Evolutionary conservation across 495 filamentous ascomycete genomes (phyloP).

Genomic region (Aspergillus indologenus): DNA sequence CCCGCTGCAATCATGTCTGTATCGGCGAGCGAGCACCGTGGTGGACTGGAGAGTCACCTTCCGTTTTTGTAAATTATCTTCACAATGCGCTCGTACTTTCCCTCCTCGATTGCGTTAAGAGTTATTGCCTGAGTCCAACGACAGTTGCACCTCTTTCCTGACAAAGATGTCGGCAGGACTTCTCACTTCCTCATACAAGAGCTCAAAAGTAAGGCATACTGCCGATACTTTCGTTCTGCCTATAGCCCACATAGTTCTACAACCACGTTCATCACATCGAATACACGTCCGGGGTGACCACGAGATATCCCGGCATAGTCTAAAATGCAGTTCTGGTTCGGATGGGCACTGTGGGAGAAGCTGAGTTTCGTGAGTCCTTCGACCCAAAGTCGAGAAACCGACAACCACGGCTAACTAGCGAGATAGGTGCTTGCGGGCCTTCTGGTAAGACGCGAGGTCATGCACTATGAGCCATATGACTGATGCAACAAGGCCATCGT

Average conservation of each 20-base stretch:
- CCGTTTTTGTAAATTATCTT: background rate
- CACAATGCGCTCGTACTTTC: background rate
- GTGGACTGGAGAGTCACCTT: background rate
- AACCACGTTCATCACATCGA: background rate
- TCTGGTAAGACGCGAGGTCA: conserved; percentile 38
- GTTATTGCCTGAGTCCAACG: background rate
- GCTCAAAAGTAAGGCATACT: background rate
- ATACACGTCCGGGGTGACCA: background rate
- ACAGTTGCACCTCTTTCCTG: background rate
- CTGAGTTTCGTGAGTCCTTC: conserved; percentile 72
- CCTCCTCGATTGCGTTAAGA: background rate
- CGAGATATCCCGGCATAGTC: background rate
- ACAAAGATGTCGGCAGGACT: background rate
- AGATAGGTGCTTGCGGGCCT: conserved; percentile 40
- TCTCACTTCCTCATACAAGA: background rate
- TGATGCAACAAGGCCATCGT: conserved; percentile 47
- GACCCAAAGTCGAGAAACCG: background rate
- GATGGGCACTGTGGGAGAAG: conserved; percentile 87
- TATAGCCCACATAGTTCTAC: background rate
- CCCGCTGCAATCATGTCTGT: no score
- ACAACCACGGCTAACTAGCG: conserved; percentile 12
- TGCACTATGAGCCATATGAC: conserved; percentile 5
- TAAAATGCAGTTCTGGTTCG: conserved; percentile 62
- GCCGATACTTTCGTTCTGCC: background rate
- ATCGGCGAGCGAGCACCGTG: no score